Evolutionary conservation across 2,329 filamentous ascomycete species (phyloP).

Genomic region (Fusarium sp.): DNA sequence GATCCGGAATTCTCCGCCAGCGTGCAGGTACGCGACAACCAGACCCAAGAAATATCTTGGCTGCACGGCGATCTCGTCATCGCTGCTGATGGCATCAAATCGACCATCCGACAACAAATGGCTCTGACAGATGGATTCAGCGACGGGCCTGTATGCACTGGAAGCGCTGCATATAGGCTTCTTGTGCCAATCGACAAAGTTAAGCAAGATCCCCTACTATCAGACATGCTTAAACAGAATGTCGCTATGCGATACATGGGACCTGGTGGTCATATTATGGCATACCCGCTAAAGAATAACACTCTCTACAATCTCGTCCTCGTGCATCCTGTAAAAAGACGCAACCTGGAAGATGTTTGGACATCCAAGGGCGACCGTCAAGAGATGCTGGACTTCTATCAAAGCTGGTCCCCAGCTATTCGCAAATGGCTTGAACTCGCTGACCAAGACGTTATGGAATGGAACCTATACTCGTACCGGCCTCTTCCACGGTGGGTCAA

Average conservation of each 20-base stretch:
- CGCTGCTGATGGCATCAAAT: neutral
- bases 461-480: neutral
- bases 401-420: neutral
- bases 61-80: neutral
- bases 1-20: neutral
- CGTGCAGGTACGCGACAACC: neutral
- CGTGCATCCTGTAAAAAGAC: neutral
- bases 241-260: neutral
- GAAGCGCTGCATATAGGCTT: neutral
- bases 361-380: neutral
- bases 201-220: neutral
- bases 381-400: neutral
- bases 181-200: neutral
- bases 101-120: neutral
- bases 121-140: neutral
- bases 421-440: neutral
- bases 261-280: neutral
- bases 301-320: neutral
- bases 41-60: neutral
- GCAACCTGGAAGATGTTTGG: neutral
- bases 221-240: neutral
- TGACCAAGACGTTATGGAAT: neutral
- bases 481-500: neutral
- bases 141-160: neutral
- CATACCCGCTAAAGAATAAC: neutral